A percentile compares a stretch with the other conserved stretches of the same genome.
These are phyloP conservation scores for Globisporangium spinosum DNA, from an alignment of 352 stramenopile genomes.

Conservation along the genomic window DNA sequence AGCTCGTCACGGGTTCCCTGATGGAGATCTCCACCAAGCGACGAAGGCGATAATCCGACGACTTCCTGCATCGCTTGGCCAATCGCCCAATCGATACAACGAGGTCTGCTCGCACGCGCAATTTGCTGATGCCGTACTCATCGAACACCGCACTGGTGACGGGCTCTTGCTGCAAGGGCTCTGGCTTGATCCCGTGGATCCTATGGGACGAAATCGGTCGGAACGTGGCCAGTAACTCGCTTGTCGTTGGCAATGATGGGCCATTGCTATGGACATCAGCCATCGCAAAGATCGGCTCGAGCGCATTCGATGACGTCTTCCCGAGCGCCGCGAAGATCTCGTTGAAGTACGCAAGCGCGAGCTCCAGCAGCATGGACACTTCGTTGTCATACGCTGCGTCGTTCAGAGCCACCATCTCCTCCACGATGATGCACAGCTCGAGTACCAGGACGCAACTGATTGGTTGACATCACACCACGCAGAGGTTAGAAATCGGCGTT, in stretches of 20 bases:
- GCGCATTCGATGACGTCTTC: conserved; percentile 10
- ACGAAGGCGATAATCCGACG: conserved; percentile 21
- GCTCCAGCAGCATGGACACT: conserved; percentile 14
- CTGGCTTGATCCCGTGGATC: conserved; percentile 13
- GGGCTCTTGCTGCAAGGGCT: conserved; percentile 4
- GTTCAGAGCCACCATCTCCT: conserved; percentile 33
- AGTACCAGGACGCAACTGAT: conserved; percentile 63
- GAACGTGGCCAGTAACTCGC: conserved; percentile 17
- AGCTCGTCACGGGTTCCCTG: background rate
- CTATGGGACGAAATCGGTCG: background rate
- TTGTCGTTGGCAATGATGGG: background rate
- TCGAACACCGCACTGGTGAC: conserved; percentile 13
- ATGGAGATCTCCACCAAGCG: conserved; percentile 11
- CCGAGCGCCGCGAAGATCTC: conserved; percentile 28
- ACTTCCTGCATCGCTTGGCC: conserved; percentile 34
- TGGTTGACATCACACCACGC: conserved; percentile 8
- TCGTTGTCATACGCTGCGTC: background rate
- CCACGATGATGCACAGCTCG: conserved; percentile 58
- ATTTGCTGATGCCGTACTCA: conserved; percentile 50
- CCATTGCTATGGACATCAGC: background rate
- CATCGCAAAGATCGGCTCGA: conserved; percentile 12
- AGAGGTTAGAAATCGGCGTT: background rate
- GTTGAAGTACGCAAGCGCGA: conserved; percentile 34
- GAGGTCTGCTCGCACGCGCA: conserved; percentile 44
- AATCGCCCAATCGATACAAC: conserved; percentile 46